Percentiles rank a stretch among this genome's conserved stretches.
phyloP scores from a whole-genome alignment of 2,329 filamentous ascomycete genomes.

The Colletotrichum cuscutae region DNA sequence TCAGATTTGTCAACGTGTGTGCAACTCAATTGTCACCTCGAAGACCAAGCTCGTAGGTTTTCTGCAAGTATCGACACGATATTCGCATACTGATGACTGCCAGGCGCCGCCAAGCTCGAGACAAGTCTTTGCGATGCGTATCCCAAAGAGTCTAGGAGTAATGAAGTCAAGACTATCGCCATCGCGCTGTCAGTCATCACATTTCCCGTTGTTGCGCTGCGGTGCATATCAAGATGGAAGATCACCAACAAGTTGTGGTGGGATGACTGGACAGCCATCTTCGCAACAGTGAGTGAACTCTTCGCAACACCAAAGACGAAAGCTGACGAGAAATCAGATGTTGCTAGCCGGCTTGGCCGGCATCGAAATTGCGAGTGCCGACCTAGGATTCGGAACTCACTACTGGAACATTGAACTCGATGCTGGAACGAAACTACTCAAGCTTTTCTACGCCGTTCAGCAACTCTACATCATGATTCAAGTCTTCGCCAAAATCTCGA shows the following conservation, averaged over 20 bases:
- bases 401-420: constrained; percentile 39
- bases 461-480: constrained; percentile 40
- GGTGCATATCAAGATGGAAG: constrained; percentile 35
- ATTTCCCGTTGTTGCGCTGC: constrained; percentile 31
- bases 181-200: constrained; percentile 36
- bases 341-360: constrained; percentile 34
- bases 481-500: constrained; percentile 40
- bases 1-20: constrained; percentile 35
- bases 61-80: background rate
- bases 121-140: constrained; percentile 35
- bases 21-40: constrained; percentile 34
- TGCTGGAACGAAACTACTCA: constrained; percentile 21
- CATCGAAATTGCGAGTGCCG: constrained; percentile 36
- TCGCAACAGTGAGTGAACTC: constrained; percentile 20
- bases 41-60: constrained; percentile 34
- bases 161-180: constrained; percentile 40
- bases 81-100: background rate
- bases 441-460: constrained; percentile 37
- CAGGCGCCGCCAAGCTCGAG: constrained; percentile 16
- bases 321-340: constrained; percentile 11
- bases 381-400: constrained; percentile 38
- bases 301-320: too few relatives aligned
- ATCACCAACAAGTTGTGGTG: constrained; percentile 35
- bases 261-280: constrained; percentile 35
- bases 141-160: constrained; percentile 36